These are phyloP conservation scores for Xylariaceae sp. DNA, from an alignment of 2,329 filamentous ascomycete species.

Conservation along the genomic window DNA sequence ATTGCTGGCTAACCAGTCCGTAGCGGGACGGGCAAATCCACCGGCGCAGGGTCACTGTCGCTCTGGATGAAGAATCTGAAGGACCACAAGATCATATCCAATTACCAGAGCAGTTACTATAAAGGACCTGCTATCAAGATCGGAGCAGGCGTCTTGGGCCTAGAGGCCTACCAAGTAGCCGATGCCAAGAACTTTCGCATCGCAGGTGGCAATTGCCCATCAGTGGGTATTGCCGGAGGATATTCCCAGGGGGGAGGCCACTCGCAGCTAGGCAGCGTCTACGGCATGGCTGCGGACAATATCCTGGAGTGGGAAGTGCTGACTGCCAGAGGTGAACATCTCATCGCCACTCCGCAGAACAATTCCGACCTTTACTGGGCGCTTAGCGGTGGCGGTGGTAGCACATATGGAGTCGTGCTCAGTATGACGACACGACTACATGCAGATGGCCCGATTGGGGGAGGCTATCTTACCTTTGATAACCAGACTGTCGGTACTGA, in stretches of 20 bases:
- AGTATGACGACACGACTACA: constrained; percentile 34
- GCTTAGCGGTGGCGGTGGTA: constrained; percentile 40
- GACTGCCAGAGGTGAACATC: constrained; percentile 38
- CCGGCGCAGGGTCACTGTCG: constrained; percentile 42
- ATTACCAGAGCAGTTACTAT: constrained; percentile 26
- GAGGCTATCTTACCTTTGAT: background rate
- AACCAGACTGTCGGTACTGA: background rate
- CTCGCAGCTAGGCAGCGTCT: constrained; percentile 40
- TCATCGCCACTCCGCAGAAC: constrained; percentile 32
- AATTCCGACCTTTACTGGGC: constrained; percentile 47
- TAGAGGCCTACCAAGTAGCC: constrained; percentile 37
- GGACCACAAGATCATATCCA: constrained; percentile 23
- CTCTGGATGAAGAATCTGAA: constrained; percentile 46
- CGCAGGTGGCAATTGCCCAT: constrained; percentile 41
- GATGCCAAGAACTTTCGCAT: constrained; percentile 34
- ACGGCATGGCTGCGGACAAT: constrained; percentile 45
- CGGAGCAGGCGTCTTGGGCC: constrained; percentile 41
- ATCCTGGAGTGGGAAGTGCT: constrained; percentile 46
- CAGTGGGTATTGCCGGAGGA: constrained; percentile 45
- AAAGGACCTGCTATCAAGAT: constrained; percentile 41
- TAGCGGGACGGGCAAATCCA: constrained; percentile 41
- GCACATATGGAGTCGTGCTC: constrained; percentile 39
- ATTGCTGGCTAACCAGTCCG: background rate
- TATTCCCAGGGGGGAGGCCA: constrained; percentile 47
- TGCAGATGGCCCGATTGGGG: constrained; percentile 12